phyloP scores from a whole-genome alignment of 768 basidiomycete species.

The Boletellus sp. region DNA sequence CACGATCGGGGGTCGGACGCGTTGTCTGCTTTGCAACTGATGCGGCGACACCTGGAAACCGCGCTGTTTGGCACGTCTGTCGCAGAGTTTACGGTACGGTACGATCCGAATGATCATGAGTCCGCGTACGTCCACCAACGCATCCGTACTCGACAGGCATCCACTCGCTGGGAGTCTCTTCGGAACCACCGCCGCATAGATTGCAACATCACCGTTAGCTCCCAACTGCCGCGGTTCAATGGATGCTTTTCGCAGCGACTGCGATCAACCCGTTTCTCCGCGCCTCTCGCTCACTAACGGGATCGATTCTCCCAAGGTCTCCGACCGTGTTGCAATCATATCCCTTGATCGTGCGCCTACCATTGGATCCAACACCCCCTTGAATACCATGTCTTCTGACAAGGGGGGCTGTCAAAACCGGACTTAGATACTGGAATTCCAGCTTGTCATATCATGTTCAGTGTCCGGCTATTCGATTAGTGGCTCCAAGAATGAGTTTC shows the following conservation, averaged over 20 bases:
- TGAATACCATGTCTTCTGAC: constrained; percentile 64
- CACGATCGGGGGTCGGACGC: constrained; percentile 71
- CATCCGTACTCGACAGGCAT: constrained; percentile 7
- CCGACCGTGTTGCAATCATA: constrained; percentile 66
- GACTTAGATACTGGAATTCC: constrained; percentile 80
- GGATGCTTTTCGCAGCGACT: constrained; percentile 73
- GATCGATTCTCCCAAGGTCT: constrained; percentile 63
- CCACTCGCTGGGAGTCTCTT: constrained; percentile 82
- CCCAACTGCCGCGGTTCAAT: constrained; percentile 44
- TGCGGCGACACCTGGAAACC: constrained; percentile 52
- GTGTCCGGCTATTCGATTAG: constrained; percentile 31
- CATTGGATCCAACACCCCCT: constrained; percentile 77
- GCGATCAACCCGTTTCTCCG: constrained; percentile 63
- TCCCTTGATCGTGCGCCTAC: constrained; percentile 54
- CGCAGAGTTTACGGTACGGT: constrained; percentile 42
- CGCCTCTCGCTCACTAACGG: constrained; percentile 58
- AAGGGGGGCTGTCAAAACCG: constrained; percentile 66
- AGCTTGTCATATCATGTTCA: constrained; percentile 58
- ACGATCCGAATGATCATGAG: constrained; percentile 55
- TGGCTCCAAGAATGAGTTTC: constrained; percentile 34
- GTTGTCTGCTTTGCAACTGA: constrained; percentile 57
- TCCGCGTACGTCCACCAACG: constrained; percentile 20
- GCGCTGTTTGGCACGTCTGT: constrained; percentile 64
- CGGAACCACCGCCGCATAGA: constrained; percentile 52
- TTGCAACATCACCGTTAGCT: constrained; percentile 73